Conservation (phyloP, 306 rosid genomes). For the Mimosa pudica region DNA sequence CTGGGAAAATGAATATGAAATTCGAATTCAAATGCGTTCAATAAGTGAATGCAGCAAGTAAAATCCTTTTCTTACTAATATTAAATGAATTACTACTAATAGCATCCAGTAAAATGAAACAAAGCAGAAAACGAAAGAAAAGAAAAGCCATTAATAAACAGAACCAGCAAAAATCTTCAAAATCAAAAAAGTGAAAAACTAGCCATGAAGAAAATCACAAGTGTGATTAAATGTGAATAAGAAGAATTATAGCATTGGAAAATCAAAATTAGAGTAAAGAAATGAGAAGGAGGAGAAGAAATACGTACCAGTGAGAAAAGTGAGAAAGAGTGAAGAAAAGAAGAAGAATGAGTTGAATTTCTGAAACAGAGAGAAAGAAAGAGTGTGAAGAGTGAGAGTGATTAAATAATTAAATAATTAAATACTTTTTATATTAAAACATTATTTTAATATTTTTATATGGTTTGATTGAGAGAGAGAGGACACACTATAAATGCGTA, state of each 20-base stretch:
- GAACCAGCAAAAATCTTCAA: not conserved
- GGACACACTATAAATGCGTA: conserved; percentile 62
- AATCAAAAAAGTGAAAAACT: not conserved
- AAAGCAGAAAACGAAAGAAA: not conserved
- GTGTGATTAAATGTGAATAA: not conserved
- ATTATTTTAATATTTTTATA: not conserved
- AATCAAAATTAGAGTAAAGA: not conserved
- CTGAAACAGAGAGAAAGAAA: not conserved
- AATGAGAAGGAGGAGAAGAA: not conserved
- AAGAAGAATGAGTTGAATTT: conserved; percentile 3
- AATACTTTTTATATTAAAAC: not conserved
- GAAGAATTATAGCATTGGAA: not conserved
- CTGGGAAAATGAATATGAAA: not conserved
- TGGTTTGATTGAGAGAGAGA: not conserved
- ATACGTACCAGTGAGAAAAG: not conserved
- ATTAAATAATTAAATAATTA: not conserved
- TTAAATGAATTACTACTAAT: not conserved
- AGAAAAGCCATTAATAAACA: conserved; percentile 1
- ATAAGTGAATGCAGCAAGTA: not conserved
- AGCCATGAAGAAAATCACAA: not conserved
- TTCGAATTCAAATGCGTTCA: not conserved
- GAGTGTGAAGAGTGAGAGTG: not conserved
- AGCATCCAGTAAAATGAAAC: not conserved
- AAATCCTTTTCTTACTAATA: no score
- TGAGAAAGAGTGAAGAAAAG: not conserved